Evolutionary conservation across 1,284 basidiomycete genomes (phyloP), one percentile per base, ranked within the genome.

Genomic region (Austroboletus niveus): DNA sequence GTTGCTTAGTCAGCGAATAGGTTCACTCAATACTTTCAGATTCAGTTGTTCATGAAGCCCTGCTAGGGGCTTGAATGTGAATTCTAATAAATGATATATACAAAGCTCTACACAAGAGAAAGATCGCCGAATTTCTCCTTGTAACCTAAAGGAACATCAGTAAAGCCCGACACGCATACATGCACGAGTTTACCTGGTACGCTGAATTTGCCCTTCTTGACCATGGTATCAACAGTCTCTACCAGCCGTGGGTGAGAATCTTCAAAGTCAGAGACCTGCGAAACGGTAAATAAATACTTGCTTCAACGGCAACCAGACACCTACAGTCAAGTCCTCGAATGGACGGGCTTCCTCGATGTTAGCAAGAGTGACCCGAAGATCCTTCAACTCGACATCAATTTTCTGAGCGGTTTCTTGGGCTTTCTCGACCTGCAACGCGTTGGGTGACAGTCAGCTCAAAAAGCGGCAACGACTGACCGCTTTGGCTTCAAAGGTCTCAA

Each of bases 171-270:
- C 42, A 43, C 36, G 45, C 11, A 24, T 46, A 20, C 11, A 4
- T 27, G 12, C 15, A 29, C 54, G 1, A 10, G n/a, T 81, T 61
- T 70, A 82, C 92, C 92, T 64, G 94, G 94, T 53, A 97, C 93
- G 68, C 89, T 91, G 90, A 94, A 99, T 79, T 98, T 98, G 74
- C 97, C 97, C 80, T 99, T 97, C 84, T 92, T 89, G 66, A 98
- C 74, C 94, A 98, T 98, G 64, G 85, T 94, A 78, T 98, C 94
- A 62, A 98, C 92, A 45, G 92, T 86, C 75, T 97, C 86, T 48
- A 81, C 76, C 70, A 99, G 89, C 73, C 94, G 92, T 45, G 97
- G 97, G 72, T 95, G 89, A 47, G 97, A 96, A 58, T 87, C 80
- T 61, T 89, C 86, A 62, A 99, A 92, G 62, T 99, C 97, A 64